Base-by-base conservation (phyloP, 2,329 filamentous ascomycete species). In the Fusarium nodosum region DNA sequence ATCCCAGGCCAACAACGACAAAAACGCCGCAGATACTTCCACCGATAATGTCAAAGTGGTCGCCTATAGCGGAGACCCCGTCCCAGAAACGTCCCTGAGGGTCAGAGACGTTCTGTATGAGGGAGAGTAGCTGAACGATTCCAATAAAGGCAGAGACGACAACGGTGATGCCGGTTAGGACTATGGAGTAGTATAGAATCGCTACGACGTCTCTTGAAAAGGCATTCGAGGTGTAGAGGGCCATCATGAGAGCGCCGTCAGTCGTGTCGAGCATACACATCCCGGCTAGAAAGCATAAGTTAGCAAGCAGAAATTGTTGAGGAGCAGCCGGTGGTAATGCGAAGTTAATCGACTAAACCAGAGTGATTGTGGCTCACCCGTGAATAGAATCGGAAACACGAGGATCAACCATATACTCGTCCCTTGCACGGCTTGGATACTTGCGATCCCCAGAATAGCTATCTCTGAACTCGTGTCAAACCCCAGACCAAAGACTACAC, bases 391-490 rank as follows among this genome's bases (percentile, higher is more conserved):
- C 0, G 96, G 96, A 61, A 97, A 97, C 53, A 99, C 91, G 33
- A 98, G 79, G 64, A 98, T 98, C 16, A 97, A 82, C 96, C 96
- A 99, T 63, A 98, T 91, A 33, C 90, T 93, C 0, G 94, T 97
- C 2, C 95, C 95, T 64, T 91, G 86, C 0, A 93, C 90, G 0
- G 92, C 94, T 74, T 97, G 92, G 3, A 99, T 89, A 31, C 92
- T 94, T 0, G 93, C 92, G 68, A 98, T 97, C 1, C 95, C 96
- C 1, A 99, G 81, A 10, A 99, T 86, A 0, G 96, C 95, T 74
- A 98, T 93, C 78, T 99, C 95, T 10, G 93, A 97, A 41, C 92
- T 97, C 0, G 96, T 98, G 77, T 98, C 96, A 77, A 99, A 98
- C 0, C 95, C 96, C 1, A 98, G 84, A 0, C 95, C 96, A 75